These are phyloP conservation scores for Scopulariopsis brevicaulis DNA, from an alignment of 2,329 filamentous ascomycete species.

Conservation along the genomic window DNA sequence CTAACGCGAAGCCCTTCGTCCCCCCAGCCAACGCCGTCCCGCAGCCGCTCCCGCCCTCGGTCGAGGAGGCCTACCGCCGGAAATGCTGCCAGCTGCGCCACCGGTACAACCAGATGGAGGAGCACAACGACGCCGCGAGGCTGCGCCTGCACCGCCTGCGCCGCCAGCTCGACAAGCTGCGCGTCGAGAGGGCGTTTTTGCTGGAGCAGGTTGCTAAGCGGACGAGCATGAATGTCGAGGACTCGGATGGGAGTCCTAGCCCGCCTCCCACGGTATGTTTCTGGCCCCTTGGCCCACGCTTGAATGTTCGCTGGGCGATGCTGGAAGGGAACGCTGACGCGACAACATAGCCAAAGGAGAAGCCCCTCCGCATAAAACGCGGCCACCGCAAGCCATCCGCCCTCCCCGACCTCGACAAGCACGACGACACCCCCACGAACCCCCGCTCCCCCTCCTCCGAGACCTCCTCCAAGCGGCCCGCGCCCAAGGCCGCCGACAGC, in stretches of 20 bases:
- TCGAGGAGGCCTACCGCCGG: conserved; percentile 89
- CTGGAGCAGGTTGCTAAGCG: conserved; percentile 63
- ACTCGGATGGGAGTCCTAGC: conserved; percentile 69
- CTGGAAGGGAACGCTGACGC: neutral
- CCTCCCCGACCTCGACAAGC: conserved; percentile 33
- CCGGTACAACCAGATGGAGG: conserved; percentile 82
- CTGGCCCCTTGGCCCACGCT: neutral
- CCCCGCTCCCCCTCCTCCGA: conserved; percentile 12
- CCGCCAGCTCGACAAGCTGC: conserved; percentile 82
- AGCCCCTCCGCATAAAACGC: conserved; percentile 64
- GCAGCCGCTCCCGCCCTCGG: conserved; percentile 66
- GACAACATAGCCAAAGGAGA: conserved; percentile 56
- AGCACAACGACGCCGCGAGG: conserved; percentile 76
- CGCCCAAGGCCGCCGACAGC: neutral
- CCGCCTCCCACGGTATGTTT: conserved; percentile 63
- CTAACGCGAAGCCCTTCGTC: conserved; percentile 4
- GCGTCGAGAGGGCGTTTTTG: conserved; percentile 70
- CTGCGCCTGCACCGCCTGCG: conserved; percentile 69
- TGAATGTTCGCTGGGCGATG: neutral
- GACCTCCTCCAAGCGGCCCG: conserved; percentile 11
- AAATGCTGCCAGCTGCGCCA: conserved; percentile 95
- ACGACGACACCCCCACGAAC: conserved; percentile 18
- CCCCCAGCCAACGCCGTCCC: conserved; percentile 33
- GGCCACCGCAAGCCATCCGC: conserved; percentile 53
- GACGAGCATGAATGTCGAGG: conserved; percentile 63